Base-by-base conservation (phyloP, 192 early-diverging fungal species). In the Phlyctochytrium bullatum region DNA sequence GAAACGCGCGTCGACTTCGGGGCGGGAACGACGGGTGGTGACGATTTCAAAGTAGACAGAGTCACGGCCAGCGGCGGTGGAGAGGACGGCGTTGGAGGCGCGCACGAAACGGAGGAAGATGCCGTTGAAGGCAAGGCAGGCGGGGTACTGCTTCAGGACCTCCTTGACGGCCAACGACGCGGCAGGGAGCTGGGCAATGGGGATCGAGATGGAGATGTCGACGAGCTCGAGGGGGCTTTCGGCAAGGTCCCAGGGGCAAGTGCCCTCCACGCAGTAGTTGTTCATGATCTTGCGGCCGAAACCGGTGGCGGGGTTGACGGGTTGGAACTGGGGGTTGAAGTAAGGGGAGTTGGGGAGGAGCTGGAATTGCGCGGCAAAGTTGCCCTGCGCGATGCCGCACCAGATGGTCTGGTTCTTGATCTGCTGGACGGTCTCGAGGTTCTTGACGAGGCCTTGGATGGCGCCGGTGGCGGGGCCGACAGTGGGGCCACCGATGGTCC, bases 1-100 rank as follows among this genome's bases (percentile, higher is more conserved):
- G 40, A 47, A 47, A 47, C 40, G 40, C 6, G 40, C 40, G 40
- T 47, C 20, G 40, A 20, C 20, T 6, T 6, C 6, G 6, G 40
- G 40, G 40, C 20, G 6, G 40, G 40, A 47, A 14, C 40, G 40
- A 20, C 40, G 40, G 40, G 40, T 47, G 40, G 40, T 47, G 40
- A 47, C 40, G 40, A 47, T 47, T 20, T 47, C 40, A 47, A 47
- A 47, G 40, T 47, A 47, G 40, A 47, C 40, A 47, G 40, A 47
- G 40, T 47, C 40, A 47, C 40, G 40, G 40, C 10, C 40, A 20
- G 40, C 20, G 40, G 40, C 40, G 40, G 40, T 47, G 40, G 40
- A 47, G 20, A 47, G 10, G 40, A 47, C 40, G 20, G 10, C 40
- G 10, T 47, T 47, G 40, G 40, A 47, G 20, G 40, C 40, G 40